Evolutionary conservation across 2,329 filamentous ascomycete genomes (phyloP), one percentile per base, ranked within the genome.

Genomic region (Fusarium sp.): DNA sequence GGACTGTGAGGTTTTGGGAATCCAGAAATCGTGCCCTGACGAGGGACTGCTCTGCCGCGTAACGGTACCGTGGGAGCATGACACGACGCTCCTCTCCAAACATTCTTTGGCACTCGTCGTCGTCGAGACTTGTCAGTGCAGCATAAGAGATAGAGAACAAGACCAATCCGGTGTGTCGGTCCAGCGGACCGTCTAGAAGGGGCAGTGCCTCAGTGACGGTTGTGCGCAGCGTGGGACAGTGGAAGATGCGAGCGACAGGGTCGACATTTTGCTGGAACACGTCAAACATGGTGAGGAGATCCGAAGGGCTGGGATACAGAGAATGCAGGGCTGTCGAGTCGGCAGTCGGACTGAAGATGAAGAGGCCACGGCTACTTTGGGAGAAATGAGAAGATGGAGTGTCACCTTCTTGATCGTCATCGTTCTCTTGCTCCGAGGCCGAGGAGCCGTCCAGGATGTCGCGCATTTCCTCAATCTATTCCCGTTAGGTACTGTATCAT

Each of bases 91-190:
- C 8, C 13, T 23, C n/a, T 7, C 36, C n/a, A 16, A 55, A 40
- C 14, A 38, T 13, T 25, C 33, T 40, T 18, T 38, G 33, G 36
- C 51, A 55, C 4, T 29, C 38, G 1, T 36, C 6, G n/a, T 53
- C 46, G 10, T 58, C 29, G 25, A 59, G 57, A 2, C 44, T 46
- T 13, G 55, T 63, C 23, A 63, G 16, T 14, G 55, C 61, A 11
- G 55, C 55, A 20, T 63, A 63, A 13, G 58, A 63, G 8, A 63
- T 59, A 18, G 61, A 27, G 16, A 63, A 63, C 7, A 59, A 27
- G n/a, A 63, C 14, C 25, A 42, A 7, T 53, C 27, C 44, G n/a
- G 38, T 46, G 34, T 51, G 33, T 31, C 31, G n/a, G 27, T 36
- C 16, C 42, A 33, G 14, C 42, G 60, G 2, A 4, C 6, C 10